These are phyloP conservation scores for Fraxinus cuspidata DNA, from an alignment of 257 asterid species.

Conservation along the genomic window DNA sequence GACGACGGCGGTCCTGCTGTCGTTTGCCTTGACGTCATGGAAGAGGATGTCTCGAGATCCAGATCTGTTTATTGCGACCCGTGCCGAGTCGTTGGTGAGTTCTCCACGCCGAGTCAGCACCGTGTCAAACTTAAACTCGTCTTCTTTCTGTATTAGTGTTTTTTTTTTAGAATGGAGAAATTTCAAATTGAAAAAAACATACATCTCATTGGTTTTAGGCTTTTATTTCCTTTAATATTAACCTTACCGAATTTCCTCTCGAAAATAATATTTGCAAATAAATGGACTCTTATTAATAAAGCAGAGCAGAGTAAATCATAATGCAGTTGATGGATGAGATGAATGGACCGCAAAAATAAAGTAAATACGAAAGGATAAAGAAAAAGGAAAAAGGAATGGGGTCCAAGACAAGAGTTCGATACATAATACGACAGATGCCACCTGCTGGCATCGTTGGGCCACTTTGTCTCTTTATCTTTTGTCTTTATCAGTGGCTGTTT, in stretches of 20 bases:
- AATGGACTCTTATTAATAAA: neutral
- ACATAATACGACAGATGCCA: neutral
- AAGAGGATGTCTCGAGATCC: constrained; percentile 92
- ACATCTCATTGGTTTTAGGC: neutral
- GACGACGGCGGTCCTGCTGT: constrained; percentile 64
- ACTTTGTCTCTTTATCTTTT: neutral
- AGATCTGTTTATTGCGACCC: constrained; percentile 94
- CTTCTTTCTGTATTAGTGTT: neutral
- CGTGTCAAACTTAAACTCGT: constrained; percentile 22
- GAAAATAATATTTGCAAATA: neutral
- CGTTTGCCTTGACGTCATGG: constrained; percentile 79
- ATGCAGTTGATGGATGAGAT: neutral
- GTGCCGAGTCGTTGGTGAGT: constrained; percentile 99
- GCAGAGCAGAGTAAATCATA: neutral
- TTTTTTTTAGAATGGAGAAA: neutral
- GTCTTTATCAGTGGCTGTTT: neutral
- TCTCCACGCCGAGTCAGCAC: constrained; percentile 32
- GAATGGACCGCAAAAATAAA: neutral
- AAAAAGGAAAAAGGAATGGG: neutral
- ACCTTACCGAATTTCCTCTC: neutral
- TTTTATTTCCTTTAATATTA: neutral
- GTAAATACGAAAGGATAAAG: neutral
- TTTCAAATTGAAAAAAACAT: neutral
- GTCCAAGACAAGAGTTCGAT: neutral
- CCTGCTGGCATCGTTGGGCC: neutral